phyloP scores from a whole-genome alignment of 257 asterid genomes.

The Anisodus tanguticus region DNA sequence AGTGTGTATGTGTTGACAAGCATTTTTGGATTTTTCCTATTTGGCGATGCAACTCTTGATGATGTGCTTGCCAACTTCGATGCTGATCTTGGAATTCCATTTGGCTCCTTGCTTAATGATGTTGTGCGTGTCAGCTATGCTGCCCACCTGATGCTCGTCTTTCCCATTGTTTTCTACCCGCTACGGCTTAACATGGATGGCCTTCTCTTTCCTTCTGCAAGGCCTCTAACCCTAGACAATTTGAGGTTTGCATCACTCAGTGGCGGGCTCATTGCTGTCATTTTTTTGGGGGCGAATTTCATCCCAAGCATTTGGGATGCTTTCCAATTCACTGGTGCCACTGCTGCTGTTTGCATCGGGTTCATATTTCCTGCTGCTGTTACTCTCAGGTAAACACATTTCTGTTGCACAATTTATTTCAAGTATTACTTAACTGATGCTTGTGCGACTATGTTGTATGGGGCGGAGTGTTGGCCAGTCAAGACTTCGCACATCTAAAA shows the following conservation, averaged over 20 bases:
- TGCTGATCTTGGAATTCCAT: slow-evolving; percentile 77
- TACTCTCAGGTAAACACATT: slow-evolving; percentile 51
- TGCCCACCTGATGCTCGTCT: slow-evolving; percentile 90
- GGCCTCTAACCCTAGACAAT: slow-evolving; percentile 65
- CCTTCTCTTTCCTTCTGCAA: slow-evolving; percentile 71
- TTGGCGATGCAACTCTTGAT: slow-evolving; percentile 78
- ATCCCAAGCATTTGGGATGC: slow-evolving; percentile 97
- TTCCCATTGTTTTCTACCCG: slow-evolving; percentile 84
- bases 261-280: slow-evolving; percentile 56
- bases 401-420: slow-evolving; percentile 4
- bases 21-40: slow-evolving; percentile 73
- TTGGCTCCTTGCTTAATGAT: slow-evolving; percentile 72
- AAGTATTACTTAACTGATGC: neutral
- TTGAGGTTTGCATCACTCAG: slow-evolving; percentile 66
- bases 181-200: slow-evolving; percentile 82
- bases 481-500: too few species aligned
- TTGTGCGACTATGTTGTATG: too few species aligned
- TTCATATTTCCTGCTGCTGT: slow-evolving; percentile 84
- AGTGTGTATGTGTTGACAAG: slow-evolving; percentile 69
- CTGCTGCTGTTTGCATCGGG: slow-evolving; percentile 85
- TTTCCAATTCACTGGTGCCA: slow-evolving; percentile 94
- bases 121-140: slow-evolving; percentile 90
- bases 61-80: slow-evolving; percentile 91
- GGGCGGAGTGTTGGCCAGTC: too few species aligned
- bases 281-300: slow-evolving; percentile 80